Percentiles rank a stretch among this genome's conserved stretches.
Conservation (phyloP, 352 stramenopile species). For the Phytopythium ostracodes region DNA sequence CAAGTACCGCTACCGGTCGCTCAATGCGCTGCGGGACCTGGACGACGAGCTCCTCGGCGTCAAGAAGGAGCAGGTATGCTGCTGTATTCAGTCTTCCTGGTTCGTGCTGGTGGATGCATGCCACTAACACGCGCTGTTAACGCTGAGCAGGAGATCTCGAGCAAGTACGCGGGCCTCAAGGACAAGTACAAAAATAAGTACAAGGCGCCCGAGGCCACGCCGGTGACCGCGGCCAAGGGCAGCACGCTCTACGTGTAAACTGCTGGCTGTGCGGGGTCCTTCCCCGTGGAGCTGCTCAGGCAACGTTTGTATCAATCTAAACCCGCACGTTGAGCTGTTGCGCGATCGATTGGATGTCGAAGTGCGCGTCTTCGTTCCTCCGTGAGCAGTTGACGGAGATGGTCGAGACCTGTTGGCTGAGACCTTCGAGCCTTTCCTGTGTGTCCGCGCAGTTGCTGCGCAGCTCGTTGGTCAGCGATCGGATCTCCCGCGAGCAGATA, state of each 20-base stretch:
- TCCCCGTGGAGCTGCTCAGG: background rate
- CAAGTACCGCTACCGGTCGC: conserved; percentile 58
- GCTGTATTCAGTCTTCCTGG: background rate
- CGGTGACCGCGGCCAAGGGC: conserved; percentile 14
- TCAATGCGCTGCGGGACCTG: conserved; percentile 54
- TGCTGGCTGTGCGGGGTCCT: background rate
- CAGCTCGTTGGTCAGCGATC: conserved; percentile 35
- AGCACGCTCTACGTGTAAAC: conserved; percentile 39
- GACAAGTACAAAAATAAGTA: conserved; percentile 82
- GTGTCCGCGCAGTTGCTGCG: conserved; percentile 29
- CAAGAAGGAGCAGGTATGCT: conserved; percentile 62
- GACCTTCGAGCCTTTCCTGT: conserved; percentile 27
- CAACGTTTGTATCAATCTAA: conserved; percentile 9
- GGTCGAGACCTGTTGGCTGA: conserved; percentile 27
- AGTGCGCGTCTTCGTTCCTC: conserved; percentile 34
- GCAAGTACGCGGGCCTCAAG: conserved; percentile 66
- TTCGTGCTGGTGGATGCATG: too few relatives aligned
- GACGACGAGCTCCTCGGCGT: conserved; percentile 66
- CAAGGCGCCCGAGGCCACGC: conserved; percentile 29
- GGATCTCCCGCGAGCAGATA: conserved; percentile 54
- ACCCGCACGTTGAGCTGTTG: conserved; percentile 35
- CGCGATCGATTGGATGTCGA: conserved; percentile 32
- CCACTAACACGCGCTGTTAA: background rate
- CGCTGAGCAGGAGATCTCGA: conserved; percentile 50
- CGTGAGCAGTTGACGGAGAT: conserved; percentile 27